Percentiles rank a stretch among this genome's conserved stretches.
Conservation (phyloP, 768 basidiomycete genomes). For the Tricholoma flavovirens region DNA sequence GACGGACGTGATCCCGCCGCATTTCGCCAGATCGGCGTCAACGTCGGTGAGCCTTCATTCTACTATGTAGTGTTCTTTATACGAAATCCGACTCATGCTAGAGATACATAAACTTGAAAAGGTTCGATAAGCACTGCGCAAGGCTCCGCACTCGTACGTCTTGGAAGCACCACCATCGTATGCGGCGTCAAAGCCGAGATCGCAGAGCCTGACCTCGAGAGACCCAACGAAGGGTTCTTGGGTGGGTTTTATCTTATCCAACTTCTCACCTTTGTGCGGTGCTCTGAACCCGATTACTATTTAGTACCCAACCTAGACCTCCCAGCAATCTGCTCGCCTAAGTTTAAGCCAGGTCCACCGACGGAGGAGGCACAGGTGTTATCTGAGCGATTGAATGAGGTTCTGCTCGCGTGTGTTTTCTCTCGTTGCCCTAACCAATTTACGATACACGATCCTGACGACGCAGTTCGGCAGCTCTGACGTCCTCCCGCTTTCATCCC, state of each 20-base stretch:
- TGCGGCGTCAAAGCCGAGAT: conserved; percentile 97
- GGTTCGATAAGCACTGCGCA: conserved; percentile 93
- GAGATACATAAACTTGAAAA: conserved; percentile 20
- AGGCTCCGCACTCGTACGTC: conserved; percentile 84
- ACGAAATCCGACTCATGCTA: no score
- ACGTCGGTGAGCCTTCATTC: conserved; percentile 56
- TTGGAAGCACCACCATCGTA: conserved; percentile 92
- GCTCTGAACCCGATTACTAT: not conserved
- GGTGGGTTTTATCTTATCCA: conserved; percentile 43
- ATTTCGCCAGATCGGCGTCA: conserved; percentile 74
- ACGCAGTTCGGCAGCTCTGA: conserved; percentile 50
- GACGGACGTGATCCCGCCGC: conserved; percentile 69
- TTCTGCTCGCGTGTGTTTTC: conserved; percentile 59
- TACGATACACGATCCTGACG: not conserved
- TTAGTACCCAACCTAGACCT: conserved; percentile 94
- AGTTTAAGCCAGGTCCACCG: conserved; percentile 94
- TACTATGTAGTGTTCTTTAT: not conserved
- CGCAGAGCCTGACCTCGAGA: conserved; percentile 80
- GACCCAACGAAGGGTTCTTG: conserved; percentile 71
- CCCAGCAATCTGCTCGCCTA: conserved; percentile 86
- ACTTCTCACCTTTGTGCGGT: not conserved
- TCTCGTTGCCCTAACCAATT: not conserved
- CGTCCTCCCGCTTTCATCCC: conserved; percentile 54
- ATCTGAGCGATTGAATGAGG: conserved; percentile 76
- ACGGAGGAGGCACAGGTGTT: conserved; percentile 91